Evolutionary conservation across 148 eudicot genomes (phyloP).

Genomic region (Oxyria digyna): DNA sequence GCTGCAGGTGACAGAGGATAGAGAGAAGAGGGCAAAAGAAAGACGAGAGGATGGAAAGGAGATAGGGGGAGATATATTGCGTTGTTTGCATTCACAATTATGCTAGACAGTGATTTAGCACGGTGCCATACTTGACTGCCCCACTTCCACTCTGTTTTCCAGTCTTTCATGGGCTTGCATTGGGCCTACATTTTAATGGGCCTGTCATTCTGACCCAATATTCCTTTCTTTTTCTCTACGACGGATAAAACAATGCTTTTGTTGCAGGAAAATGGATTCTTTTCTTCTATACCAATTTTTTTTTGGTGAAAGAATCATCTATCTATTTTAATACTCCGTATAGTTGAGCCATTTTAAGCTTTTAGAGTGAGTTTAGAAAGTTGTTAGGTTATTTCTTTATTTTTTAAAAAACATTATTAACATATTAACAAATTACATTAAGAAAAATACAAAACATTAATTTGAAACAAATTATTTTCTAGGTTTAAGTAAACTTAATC

Average conservation of each 20-base stretch:
- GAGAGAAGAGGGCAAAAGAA: neutral
- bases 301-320: too few species aligned
- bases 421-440: too few species aligned
- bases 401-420: too few species aligned
- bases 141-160: neutral
- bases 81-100: conserved; percentile 1
- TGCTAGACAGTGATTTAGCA: neutral
- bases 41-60: neutral
- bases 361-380: too few species aligned
- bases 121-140: neutral
- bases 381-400: too few species aligned
- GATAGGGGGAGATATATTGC: neutral
- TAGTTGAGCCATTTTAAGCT: too few species aligned
- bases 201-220: neutral
- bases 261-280: neutral
- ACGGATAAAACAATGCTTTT: neutral
- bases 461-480: too few species aligned
- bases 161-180: neutral
- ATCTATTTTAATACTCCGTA: too few species aligned
- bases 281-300: neutral
- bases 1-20: neutral
- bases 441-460: too few species aligned
- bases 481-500: too few species aligned
- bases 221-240: neutral
- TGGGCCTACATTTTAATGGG: neutral